These are phyloP conservation scores for Lanmaoa rubissima DNA, from an alignment of 768 basidiomycete species.

Conservation along the genomic window DNA sequence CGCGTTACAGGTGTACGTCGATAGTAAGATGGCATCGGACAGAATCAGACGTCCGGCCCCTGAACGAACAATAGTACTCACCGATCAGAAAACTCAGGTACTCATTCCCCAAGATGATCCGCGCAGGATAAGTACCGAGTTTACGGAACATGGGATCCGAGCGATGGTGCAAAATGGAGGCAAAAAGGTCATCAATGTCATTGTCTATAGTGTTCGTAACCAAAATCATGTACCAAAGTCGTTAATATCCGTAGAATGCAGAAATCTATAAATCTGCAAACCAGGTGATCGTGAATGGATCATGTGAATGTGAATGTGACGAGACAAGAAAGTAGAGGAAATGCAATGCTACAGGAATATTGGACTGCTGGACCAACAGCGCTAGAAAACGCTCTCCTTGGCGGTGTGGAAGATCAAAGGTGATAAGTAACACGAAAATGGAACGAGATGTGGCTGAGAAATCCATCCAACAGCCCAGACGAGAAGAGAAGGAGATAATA, in stretches of 20 bases:
- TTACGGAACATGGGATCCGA: neutral
- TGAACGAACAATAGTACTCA: neutral
- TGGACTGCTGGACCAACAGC: conserved; percentile 29
- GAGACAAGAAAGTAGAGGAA: conserved; percentile 18
- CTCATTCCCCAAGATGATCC: conserved; percentile 12
- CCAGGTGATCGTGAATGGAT: conserved; percentile 10
- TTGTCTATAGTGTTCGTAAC: conserved; percentile 24
- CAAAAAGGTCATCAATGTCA: conserved; percentile 23
- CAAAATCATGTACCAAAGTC: conserved; percentile 24
- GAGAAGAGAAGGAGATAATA: conserved; percentile 28
- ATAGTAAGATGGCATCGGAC: neutral
- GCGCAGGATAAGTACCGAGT: neutral
- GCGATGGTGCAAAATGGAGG: conserved; percentile 7
- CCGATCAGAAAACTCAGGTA: conserved; percentile 1
- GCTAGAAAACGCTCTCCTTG: conserved; percentile 33
- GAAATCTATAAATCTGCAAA: conserved; percentile 34
- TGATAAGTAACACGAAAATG: conserved; percentile 34
- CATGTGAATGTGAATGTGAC: conserved; percentile 14
- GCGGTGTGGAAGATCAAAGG: conserved; percentile 35
- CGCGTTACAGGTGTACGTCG: neutral
- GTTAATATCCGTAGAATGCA: conserved; percentile 23
- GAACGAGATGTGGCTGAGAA: conserved; percentile 27
- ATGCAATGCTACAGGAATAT: conserved; percentile 37
- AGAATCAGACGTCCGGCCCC: too few relatives aligned
- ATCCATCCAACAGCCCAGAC: conserved; percentile 31